Evolutionary conservation across 306 rosid species (phyloP).

Genomic region (Glycine tomentella): DNA sequence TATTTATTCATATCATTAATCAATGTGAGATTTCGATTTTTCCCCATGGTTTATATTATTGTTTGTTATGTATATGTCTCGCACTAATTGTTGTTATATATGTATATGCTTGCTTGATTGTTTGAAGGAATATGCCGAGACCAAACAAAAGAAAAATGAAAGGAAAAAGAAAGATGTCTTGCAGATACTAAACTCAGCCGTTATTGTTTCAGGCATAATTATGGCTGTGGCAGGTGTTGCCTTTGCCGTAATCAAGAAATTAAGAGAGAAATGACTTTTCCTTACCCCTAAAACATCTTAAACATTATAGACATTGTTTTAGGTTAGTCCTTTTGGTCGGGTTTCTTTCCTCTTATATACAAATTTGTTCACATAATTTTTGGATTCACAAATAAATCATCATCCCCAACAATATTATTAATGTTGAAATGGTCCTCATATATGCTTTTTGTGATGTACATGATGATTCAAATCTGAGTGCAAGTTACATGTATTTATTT

Average conservation of each 20-base stretch:
- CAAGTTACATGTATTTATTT: constrained; percentile 4
- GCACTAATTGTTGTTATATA: neutral
- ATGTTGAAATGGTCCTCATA: constrained; percentile 1
- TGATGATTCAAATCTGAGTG: constrained; percentile 20
- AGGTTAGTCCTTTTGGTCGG: constrained; percentile 7
- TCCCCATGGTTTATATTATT: no score
- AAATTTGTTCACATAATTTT: constrained; percentile 9
- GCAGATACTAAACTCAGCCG: constrained; percentile 53
- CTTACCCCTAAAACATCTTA: no score
- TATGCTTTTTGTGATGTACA: neutral
- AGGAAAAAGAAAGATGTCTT: constrained; percentile 35
- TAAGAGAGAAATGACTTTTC: constrained; percentile 54
- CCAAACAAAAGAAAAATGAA: constrained; percentile 37
- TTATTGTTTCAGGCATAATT: constrained; percentile 58
- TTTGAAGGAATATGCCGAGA: constrained; percentile 51
- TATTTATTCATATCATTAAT: neutral
- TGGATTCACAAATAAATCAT: constrained; percentile 27
- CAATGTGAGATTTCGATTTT: neutral
- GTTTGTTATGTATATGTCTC: no score
- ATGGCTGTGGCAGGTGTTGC: constrained; percentile 62
- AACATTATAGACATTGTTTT: constrained; percentile 25
- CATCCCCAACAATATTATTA: constrained; percentile 1
- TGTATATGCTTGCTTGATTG: neutral
- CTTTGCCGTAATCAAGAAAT: constrained; percentile 60
- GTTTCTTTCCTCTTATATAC: neutral